phyloP scores from a whole-genome alignment of 805 yeast species.

The Teunomyces pallodes region DNA sequence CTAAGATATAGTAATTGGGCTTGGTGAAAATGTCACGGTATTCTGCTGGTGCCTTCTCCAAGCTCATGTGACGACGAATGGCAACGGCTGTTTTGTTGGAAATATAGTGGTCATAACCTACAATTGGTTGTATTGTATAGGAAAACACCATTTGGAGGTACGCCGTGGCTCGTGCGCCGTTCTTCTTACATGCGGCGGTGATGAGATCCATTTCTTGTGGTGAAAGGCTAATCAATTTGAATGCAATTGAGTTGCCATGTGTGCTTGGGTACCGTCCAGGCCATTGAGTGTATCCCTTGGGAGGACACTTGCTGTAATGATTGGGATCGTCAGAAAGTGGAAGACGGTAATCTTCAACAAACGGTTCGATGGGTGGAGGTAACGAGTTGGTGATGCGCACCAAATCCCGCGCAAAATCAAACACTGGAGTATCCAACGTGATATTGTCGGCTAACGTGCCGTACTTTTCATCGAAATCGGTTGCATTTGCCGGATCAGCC shows the following conservation, averaged over 20 bases:
- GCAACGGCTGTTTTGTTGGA: slow-evolving; percentile 32
- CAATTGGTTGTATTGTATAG: slow-evolving; percentile 27
- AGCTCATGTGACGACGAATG: slow-evolving; percentile 24
- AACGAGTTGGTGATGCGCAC: slow-evolving; percentile 22
- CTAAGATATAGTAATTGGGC: slow-evolving; percentile 25
- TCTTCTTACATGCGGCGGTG: slow-evolving; percentile 24
- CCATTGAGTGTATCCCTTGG: slow-evolving; percentile 24
- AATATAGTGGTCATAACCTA: slow-evolving; percentile 23
- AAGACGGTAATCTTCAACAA: slow-evolving; percentile 21
- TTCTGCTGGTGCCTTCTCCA: slow-evolving; percentile 10
- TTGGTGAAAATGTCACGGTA: slow-evolving; percentile 17
- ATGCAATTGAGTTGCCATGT: slow-evolving; percentile 17
- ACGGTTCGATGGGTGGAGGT: slow-evolving; percentile 35
- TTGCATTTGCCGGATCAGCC: slow-evolving; percentile 7
- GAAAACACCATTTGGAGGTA: slow-evolving; percentile 25
- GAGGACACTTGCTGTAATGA: slow-evolving; percentile 20
- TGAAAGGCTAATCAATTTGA: slow-evolving; percentile 26
- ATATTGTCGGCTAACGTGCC: slow-evolving; percentile 5
- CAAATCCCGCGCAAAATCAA: slow-evolving; percentile 20
- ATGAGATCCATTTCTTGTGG: slow-evolving; percentile 22
- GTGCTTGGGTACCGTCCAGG: slow-evolving; percentile 27
- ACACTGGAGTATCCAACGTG: slow-evolving; percentile 14
- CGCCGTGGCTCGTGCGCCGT: slow-evolving; percentile 33
- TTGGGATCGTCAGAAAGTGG: slow-evolving; percentile 27
- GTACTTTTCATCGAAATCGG: slow-evolving; percentile 9